phyloP scores from a whole-genome alignment of 805 yeast genomes.

The Priceomyces melissophilus region DNA sequence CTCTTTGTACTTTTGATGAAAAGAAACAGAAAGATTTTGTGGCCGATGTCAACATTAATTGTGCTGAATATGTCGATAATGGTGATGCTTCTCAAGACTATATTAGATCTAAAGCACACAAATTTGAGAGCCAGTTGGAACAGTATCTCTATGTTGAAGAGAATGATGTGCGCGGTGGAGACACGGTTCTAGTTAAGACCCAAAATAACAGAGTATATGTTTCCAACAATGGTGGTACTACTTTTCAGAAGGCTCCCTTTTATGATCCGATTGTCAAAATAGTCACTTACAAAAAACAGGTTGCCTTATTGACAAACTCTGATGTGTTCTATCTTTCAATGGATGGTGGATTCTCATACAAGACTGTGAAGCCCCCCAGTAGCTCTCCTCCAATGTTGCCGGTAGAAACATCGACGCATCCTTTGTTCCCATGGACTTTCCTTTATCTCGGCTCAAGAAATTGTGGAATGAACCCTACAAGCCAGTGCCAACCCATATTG shows the following conservation, averaged over 20 bases:
- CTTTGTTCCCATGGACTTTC: constrained; percentile 41
- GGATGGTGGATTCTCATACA: constrained; percentile 65
- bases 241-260: constrained; percentile 30
- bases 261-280: constrained; percentile 30
- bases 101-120: constrained; percentile 37
- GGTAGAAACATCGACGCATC: too few species aligned
- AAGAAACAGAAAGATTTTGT: constrained; percentile 21
- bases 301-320: constrained; percentile 49
- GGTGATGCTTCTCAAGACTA: constrained; percentile 11
- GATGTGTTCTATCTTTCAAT: constrained; percentile 54
- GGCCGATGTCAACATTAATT: constrained; percentile 28
- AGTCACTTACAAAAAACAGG: constrained; percentile 55
- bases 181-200: constrained; percentile 56
- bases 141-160: constrained; percentile 63
- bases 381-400: too few species aligned
- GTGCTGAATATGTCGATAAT: constrained; percentile 25
- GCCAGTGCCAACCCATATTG: constrained; percentile 53
- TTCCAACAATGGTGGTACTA: constrained; percentile 53
- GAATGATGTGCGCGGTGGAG: constrained; percentile 30
- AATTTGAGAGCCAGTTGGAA: constrained; percentile 50
- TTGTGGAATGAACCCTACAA: constrained; percentile 42
- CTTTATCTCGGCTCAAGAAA: constrained; percentile 66
- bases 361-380: constrained; percentile 45
- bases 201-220: constrained; percentile 49
- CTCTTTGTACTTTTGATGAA: constrained; percentile 36